phyloP scores from a whole-genome alignment of 2,329 filamentous ascomycete species.

The Mollisia scopiformis region DNA sequence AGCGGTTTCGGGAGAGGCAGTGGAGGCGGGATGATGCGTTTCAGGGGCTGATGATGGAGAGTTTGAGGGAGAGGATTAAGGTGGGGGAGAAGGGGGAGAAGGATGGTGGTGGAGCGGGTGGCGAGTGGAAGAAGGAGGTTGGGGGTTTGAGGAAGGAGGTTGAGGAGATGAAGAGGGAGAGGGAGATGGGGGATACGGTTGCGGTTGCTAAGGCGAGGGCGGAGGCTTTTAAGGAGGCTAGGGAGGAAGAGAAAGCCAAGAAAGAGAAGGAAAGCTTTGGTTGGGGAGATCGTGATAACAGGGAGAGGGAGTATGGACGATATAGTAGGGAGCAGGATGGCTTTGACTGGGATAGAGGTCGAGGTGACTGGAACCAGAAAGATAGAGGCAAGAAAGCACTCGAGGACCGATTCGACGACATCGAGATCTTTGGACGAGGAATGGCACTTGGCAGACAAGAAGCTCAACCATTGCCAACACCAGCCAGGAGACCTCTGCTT shows the following conservation, averaged over 20 bases:
- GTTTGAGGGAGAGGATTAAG: background rate
- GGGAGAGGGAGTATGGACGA: background rate
- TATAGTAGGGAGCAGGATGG: background rate
- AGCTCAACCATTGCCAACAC: background rate
- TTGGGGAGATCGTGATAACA: background rate
- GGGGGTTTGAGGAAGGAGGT: background rate
- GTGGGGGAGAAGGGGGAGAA: background rate
- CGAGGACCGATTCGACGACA: background rate
- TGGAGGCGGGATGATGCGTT: background rate
- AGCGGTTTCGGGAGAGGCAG: conserved; percentile 1
- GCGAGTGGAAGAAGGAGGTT: background rate
- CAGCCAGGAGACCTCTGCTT: background rate
- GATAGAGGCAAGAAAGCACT: background rate
- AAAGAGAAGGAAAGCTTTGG: background rate
- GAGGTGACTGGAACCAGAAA: background rate
- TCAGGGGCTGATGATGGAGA: background rate
- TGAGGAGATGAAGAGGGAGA: background rate
- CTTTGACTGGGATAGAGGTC: background rate
- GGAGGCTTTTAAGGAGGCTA: background rate
- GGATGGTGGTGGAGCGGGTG: background rate
- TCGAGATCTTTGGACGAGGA: background rate
- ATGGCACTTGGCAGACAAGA: background rate
- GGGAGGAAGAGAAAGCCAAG: background rate
- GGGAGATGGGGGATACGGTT: background rate
- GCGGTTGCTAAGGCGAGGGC: background rate